Percentiles rank a stretch among this genome's conserved stretches.
phyloP scores from a whole-genome alignment of 768 basidiomycete species.

The Podaxis sp. region DNA sequence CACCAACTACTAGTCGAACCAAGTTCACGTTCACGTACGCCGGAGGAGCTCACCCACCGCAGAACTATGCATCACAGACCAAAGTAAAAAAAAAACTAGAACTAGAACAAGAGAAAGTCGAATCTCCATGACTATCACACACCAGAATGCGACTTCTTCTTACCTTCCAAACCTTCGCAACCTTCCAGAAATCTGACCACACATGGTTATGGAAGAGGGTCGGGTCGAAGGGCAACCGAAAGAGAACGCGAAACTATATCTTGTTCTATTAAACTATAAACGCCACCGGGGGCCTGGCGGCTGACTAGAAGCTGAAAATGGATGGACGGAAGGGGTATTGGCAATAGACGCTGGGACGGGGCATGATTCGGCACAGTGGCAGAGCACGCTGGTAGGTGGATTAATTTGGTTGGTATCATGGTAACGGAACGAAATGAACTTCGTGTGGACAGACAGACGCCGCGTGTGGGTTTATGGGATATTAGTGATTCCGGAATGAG shows the following conservation, averaged over 20 bases:
- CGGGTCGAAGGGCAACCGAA: neutral
- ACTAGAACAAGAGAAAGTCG: neutral
- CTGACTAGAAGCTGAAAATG: neutral
- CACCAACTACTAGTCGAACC: neutral
- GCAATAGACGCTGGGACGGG: neutral
- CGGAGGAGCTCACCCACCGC: neutral
- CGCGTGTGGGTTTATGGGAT: neutral
- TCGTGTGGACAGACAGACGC: neutral
- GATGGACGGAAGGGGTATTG: neutral
- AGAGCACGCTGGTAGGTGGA: neutral
- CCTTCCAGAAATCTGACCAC: neutral
- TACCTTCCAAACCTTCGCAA: neutral
- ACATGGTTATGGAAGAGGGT: neutral
- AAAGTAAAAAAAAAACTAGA: neutral
- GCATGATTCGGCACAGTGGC: neutral
- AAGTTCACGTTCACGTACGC: neutral
- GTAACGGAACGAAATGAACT: conserved; percentile 10
- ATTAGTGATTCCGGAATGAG: conserved; percentile 6
- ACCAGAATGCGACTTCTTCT: neutral
- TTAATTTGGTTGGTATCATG: conserved; percentile 11
- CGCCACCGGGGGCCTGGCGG: neutral
- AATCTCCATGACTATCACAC: neutral
- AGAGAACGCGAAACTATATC: neutral
- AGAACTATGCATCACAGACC: neutral
- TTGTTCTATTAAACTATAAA: conserved; percentile 7